A percentile compares a stretch with the other conserved stretches of the same genome.
These are phyloP conservation scores for Eucalyptus coolabah DNA, from an alignment of 345 rosid genomes.

Conservation along the genomic window DNA sequence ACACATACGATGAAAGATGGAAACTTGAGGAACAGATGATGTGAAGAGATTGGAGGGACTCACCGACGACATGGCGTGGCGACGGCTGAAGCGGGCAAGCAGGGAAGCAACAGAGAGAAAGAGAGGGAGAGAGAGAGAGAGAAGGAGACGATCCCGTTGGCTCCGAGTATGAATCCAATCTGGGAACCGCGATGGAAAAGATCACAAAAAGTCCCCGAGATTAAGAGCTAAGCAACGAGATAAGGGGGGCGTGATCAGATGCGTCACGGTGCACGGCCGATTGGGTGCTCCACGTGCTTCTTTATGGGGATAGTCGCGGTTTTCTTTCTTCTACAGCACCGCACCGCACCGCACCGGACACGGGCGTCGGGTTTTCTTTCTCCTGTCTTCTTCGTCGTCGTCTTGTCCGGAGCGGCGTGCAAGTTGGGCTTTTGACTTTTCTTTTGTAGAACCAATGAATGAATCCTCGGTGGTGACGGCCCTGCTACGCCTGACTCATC, in stretches of 20 bases:
- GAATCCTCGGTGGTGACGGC: neutral
- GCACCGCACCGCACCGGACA: neutral
- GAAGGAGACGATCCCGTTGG: neutral
- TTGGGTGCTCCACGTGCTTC: neutral
- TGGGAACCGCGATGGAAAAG: neutral
- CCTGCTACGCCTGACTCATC: neutral
- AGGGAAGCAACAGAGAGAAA: too few species aligned
- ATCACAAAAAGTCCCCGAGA: neutral
- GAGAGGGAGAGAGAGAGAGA: neutral
- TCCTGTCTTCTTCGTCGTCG: neutral
- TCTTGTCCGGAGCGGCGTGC: neutral
- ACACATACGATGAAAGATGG: neutral
- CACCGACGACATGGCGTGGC: conserved; percentile 1
- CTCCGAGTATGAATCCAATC: neutral
- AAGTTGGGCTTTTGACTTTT: neutral
- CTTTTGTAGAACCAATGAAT: neutral
- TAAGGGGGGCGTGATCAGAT: neutral
- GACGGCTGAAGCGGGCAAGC: neutral
- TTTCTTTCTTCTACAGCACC: neutral
- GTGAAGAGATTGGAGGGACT: neutral
- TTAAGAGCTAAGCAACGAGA: neutral
- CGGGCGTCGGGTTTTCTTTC: neutral
- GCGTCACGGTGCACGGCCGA: neutral
- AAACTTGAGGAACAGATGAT: neutral
- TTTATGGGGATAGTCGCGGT: neutral